These are phyloP conservation scores for Trichoderma sp. DNA, from an alignment of 2,329 filamentous ascomycete genomes.

Conservation along the genomic window DNA sequence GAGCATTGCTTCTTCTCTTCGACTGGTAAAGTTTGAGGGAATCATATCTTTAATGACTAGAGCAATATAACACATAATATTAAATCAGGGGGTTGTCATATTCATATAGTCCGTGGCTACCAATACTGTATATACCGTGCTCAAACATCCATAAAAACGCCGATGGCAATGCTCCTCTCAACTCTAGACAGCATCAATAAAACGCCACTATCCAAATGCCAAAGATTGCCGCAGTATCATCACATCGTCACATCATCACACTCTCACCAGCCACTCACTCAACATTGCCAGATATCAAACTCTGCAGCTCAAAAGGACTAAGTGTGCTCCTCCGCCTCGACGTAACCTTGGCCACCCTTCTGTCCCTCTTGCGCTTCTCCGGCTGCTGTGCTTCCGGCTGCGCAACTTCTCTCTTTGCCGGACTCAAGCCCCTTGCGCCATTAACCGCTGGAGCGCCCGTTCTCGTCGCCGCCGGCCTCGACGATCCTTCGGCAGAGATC, in stretches of 20 bases:
- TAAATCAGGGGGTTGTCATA: not conserved
- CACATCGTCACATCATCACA: not conserved
- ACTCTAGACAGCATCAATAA: not conserved
- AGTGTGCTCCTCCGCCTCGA: conserved; percentile 71
- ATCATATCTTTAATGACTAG: not conserved
- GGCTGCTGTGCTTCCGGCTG: conserved; percentile 29
- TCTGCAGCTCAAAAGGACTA: conserved; percentile 71
- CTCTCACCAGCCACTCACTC: conserved; percentile 29
- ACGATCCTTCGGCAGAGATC: not conserved
- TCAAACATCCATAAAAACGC: not conserved
- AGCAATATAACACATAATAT: not conserved
- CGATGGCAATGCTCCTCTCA: not conserved
- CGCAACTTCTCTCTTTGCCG: conserved; percentile 35
- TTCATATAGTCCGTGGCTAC: not conserved
- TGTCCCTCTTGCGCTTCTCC: conserved; percentile 51
- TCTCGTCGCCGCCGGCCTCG: conserved; percentile 16
- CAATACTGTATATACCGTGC: not conserved
- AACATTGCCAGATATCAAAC: conserved; percentile 54
- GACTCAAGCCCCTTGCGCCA: conserved; percentile 27
- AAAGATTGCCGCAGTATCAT: not conserved
- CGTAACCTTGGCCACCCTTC: conserved; percentile 52
- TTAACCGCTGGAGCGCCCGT: conserved; percentile 8
- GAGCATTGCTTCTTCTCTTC: not conserved
- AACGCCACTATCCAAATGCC: not conserved
- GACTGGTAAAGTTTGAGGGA: not conserved